Conservation (phyloP, 441 rosid species). For the Erodium texanum region DNA sequence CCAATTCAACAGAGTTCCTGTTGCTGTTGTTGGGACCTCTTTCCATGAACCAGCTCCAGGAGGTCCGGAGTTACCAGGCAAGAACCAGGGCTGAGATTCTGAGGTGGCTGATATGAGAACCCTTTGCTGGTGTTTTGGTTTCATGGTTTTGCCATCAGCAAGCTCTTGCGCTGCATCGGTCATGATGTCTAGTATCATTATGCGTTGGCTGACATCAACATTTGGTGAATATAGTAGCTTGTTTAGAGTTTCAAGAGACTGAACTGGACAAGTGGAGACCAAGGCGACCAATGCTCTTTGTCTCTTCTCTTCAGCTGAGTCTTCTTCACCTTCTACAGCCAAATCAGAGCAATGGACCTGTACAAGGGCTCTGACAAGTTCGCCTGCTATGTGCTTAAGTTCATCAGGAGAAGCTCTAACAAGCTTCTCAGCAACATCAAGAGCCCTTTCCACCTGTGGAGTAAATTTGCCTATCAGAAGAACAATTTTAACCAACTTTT, state of each 20-base stretch:
- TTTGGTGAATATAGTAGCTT: conserved; percentile 70
- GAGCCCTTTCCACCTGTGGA: conserved; percentile 80
- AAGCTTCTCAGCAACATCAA: conserved; percentile 77
- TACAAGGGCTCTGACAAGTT: conserved; percentile 66
- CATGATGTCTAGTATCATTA: conserved; percentile 96
- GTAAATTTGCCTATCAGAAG: conserved; percentile 11
- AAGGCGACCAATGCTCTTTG: conserved; percentile 77
- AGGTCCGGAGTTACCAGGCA: conserved; percentile 71
- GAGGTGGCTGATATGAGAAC: conserved; percentile 60
- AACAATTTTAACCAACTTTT: conserved; percentile 8
- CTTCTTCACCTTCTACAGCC: conserved; percentile 92
- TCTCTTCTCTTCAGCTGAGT: conserved; percentile 88
- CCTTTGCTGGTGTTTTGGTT: conserved; percentile 41
- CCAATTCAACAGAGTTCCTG: conserved; percentile 61
- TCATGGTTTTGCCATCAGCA: conserved; percentile 50
- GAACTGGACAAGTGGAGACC: conserved; percentile 66
- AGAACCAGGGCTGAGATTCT: conserved; percentile 86
- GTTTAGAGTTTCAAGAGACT: conserved; percentile 63
- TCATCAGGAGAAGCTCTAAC: conserved; percentile 95
- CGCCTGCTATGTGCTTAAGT: conserved; percentile 66
- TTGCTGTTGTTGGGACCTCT: conserved; percentile 56
- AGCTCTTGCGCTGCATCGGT: conserved; percentile 91
- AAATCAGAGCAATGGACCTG: conserved; percentile 91
- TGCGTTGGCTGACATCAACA: conserved; percentile 86
- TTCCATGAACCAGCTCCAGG: conserved; percentile 67